Evolutionary conservation across 1,284 basidiomycete genomes (phyloP).

Genomic region (Fomitopsis betulina): DNA sequence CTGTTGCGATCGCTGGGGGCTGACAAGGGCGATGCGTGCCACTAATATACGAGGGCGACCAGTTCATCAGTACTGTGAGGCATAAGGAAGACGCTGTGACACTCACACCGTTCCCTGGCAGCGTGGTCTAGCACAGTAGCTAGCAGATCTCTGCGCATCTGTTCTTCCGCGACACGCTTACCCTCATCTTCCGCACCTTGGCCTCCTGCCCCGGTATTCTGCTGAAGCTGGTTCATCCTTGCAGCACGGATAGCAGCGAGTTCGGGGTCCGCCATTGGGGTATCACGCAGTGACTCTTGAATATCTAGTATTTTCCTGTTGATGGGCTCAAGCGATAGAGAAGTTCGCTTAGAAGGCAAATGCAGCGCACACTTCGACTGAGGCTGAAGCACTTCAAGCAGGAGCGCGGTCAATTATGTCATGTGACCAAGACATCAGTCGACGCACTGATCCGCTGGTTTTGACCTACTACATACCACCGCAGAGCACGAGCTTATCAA

Average conservation of each 20-base stretch:
- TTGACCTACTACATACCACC: no score
- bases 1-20: conserved; percentile 81
- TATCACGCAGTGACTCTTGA: not conserved
- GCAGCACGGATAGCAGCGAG: conserved; percentile 42
- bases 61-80: conserved; percentile 1
- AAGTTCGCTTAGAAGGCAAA: no score
- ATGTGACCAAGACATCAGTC: no score
- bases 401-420: no score
- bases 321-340: no score
- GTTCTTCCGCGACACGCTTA: conserved; percentile 62
- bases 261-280: conserved; percentile 34
- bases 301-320: no score
- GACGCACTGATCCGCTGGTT: no score
- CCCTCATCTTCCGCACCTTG: conserved; percentile 48
- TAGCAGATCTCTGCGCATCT: conserved; percentile 78
- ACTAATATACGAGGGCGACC: conserved; percentile 38
- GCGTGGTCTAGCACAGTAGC: conserved; percentile 84
- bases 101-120: conserved; percentile 89
- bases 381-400: no score
- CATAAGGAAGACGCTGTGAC: not conserved
- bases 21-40: conserved; percentile 90
- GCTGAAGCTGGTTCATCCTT: conserved; percentile 35
- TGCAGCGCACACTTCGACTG: no score
- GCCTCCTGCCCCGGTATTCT: conserved; percentile 16
- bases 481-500: no score